Evolutionary conservation across 768 basidiomycete genomes (phyloP), one percentile per base, ranked within the genome.

Genomic region (Suillus decipiens): DNA sequence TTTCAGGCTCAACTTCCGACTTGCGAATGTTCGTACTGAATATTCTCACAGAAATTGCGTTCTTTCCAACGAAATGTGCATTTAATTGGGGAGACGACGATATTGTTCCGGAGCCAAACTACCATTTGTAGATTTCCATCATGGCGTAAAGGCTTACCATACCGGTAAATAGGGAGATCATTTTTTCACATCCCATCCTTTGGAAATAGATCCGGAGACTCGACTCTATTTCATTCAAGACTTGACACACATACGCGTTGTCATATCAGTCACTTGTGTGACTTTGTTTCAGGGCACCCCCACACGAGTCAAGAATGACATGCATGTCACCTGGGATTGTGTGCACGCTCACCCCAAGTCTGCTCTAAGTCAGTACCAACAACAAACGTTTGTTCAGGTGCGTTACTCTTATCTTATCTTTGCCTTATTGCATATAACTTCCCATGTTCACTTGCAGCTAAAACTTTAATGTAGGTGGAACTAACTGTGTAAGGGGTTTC

Each of bases 401-500:
- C n/a, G 11, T 36, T 8, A 9, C 14, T 39, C 55, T 57, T 57
- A 57, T 57, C 55, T 57, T 57, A 57, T 57, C 55, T 57, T 55
- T 56, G 36, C 15, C 14, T 39, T 22, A 39, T 37, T 17, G 22
- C 36, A 36, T 55, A 55, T 34, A 36, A 31, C 31, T 34, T 34
- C 51, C 10, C 15, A 17, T 17, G 6, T 41, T 42, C n/a, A 22
- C 10, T 45, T n/a, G 54, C 7, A 37, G n/a, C 36, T 22, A n/a
- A n/a, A 36, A n/a, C 19, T 34, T 14, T 34, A 12, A n/a, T 37
- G 14, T 12, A 2, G 22, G 2, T 5, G 48, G 48, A 50, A 50
- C 51, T 53, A 53, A 53, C 51, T 19, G 19, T 33, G 10, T 33
- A 33, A 53, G 51, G 51, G 5, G 31, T 31, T 53, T 19, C 10